phyloP scores from a whole-genome alignment of 1,139 yeast species.

The Kurtzmaniella natalensis region DNA sequence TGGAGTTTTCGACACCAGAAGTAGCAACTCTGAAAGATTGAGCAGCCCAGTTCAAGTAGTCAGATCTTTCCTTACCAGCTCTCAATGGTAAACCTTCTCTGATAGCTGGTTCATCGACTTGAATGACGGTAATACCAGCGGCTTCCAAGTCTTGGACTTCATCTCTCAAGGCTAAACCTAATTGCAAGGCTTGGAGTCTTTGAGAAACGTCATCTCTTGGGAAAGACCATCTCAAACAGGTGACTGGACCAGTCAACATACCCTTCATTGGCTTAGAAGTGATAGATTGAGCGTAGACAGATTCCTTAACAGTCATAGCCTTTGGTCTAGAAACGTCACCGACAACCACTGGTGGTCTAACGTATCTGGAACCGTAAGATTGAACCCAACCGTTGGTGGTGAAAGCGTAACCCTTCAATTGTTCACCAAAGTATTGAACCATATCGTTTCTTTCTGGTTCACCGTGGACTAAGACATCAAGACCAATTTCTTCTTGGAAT shows the following conservation, averaged over 20 bases:
- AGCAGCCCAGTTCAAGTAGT: conserved; percentile 98
- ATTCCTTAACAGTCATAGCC: conserved; percentile 98
- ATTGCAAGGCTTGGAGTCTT: conserved; percentile 93
- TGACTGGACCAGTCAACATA: conserved; percentile 99
- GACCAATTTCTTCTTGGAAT: conserved; percentile 98
- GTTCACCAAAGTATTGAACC: conserved; percentile 99
- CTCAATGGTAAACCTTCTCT: conserved; percentile 99
- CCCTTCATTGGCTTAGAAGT: conserved; percentile 97
- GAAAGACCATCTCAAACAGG: conserved; percentile 99
- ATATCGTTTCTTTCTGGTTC: conserved; percentile 99
- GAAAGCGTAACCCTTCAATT: conserved; percentile 95
- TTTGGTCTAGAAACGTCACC: conserved; percentile 99
- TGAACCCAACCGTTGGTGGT: conserved; percentile 99
- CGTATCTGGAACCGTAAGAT: conserved; percentile 99
- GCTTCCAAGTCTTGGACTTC: conserved; percentile 97
- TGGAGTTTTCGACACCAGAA: conserved; percentile 90
- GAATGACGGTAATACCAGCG: conserved; percentile 96
- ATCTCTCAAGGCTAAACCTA: conserved; percentile 96
- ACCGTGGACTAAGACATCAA: conserved; percentile 98
- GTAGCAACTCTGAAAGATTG: conserved; percentile 99
- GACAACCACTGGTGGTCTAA: conserved; percentile 98
- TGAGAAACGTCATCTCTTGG: conserved; percentile 98
- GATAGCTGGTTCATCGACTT: conserved; percentile 99
- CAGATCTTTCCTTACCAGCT: conserved; percentile 95
- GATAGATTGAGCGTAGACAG: conserved; percentile 96